A percentile compares a stretch with the other conserved stretches of the same genome.
phyloP scores from a whole-genome alignment of 768 basidiomycete genomes.

The Floccularia luteovirens region DNA sequence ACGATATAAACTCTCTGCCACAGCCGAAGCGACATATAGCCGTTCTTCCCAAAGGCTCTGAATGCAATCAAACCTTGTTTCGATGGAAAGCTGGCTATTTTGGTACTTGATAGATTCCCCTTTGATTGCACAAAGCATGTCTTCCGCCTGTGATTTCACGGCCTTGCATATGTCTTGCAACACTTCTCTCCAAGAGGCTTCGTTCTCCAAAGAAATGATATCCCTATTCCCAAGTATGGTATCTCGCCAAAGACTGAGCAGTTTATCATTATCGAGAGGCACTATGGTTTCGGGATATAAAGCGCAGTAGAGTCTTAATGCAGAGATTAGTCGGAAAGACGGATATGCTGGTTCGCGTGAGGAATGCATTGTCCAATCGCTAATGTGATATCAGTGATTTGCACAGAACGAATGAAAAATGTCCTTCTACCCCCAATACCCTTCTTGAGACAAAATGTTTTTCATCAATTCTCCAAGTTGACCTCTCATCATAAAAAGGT shows the following conservation, averaged over 20 bases:
- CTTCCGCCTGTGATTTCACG: slow-evolving; percentile 9
- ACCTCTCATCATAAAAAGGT: slow-evolving; percentile 37
- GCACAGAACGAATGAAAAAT: slow-evolving; percentile 2
- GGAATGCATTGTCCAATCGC: slow-evolving; percentile 75
- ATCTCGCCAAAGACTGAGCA: slow-evolving; percentile 43
- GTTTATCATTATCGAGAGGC: slow-evolving; percentile 16
- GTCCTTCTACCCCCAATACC: slow-evolving; percentile 84
- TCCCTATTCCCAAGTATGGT: slow-evolving; percentile 40
- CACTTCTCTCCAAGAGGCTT: slow-evolving; percentile 35
- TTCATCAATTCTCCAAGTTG: slow-evolving; percentile 37
- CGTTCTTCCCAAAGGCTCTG: slow-evolving; percentile 57
- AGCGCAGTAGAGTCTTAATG: slow-evolving; percentile 59
- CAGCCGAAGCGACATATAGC: slow-evolving; percentile 36
- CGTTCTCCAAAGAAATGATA: slow-evolving; percentile 39
- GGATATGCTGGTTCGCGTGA: slow-evolving; percentile 58
- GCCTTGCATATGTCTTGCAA: slow-evolving; percentile 28
- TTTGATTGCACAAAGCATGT: neutral
- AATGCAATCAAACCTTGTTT: slow-evolving; percentile 20
- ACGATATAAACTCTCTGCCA: slow-evolving; percentile 36
- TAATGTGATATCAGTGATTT: slow-evolving; percentile 18
- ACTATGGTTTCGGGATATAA: slow-evolving; percentile 19
- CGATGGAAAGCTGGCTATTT: no score
- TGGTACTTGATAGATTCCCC: neutral
- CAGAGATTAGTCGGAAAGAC: slow-evolving; percentile 71
- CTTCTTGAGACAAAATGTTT: slow-evolving; percentile 45